phyloP scores from a whole-genome alignment of 2,329 filamentous ascomycete species.

The Penicillium glabrum region DNA sequence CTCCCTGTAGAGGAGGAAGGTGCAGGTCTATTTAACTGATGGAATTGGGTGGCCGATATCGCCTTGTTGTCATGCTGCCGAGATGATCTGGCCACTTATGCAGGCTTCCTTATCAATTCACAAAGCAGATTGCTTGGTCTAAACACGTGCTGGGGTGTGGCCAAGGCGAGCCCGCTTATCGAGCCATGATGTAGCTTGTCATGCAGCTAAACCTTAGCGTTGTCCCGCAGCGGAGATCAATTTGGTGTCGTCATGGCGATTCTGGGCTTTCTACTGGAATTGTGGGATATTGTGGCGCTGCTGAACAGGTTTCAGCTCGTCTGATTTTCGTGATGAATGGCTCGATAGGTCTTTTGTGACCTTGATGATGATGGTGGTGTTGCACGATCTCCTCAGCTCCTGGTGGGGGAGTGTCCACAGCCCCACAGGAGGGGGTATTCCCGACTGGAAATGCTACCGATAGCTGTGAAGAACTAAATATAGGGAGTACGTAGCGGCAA shows the following conservation, averaged over 20 bases:
- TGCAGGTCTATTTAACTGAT: not conserved
- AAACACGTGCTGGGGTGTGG: conserved; percentile 7
- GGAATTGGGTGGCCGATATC: not conserved
- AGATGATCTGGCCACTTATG: not conserved
- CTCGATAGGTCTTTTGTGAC: not conserved
- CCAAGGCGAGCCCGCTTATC: not conserved
- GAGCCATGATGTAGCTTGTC: conserved; percentile 7
- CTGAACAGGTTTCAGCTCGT: not conserved
- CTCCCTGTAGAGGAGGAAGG: not conserved
- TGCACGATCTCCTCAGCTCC: not conserved
- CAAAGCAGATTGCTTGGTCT: not conserved
- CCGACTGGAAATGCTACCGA: not conserved
- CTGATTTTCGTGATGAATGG: not conserved
- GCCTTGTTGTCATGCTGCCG: not conserved
- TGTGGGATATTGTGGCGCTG: not conserved
- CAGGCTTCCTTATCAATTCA: not conserved
- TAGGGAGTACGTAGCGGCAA: not conserved
- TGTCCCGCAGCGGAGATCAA: not conserved
- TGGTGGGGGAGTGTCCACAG: not conserved
- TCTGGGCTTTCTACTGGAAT: not conserved
- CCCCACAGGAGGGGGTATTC: not conserved
- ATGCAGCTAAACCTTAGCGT: conserved; percentile 15
- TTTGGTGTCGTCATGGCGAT: not conserved
- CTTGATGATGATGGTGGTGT: not conserved
- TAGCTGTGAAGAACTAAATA: not conserved